A percentile compares a stretch with the other conserved stretches of the same genome.
These are phyloP conservation scores for Cordyceps farinosa DNA, from an alignment of 2,329 filamentous ascomycete genomes.

Conservation along the genomic window DNA sequence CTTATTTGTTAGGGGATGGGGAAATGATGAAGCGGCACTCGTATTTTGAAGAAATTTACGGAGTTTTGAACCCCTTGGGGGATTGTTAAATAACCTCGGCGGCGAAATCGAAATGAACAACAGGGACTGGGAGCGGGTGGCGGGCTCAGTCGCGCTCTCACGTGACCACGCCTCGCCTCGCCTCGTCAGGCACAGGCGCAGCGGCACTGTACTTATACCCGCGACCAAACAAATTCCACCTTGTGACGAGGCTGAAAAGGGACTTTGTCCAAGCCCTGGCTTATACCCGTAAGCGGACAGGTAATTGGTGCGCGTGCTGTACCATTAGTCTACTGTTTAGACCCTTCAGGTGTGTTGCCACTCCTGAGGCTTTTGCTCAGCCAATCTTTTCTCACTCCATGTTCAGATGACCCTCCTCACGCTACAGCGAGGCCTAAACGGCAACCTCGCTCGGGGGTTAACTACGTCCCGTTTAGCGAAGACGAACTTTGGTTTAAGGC, in stretches of 20 bases:
- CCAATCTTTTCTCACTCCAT: background rate
- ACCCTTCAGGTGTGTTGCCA: background rate
- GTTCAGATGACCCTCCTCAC: constrained; percentile 1
- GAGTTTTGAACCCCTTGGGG: background rate
- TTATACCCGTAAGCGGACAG: background rate
- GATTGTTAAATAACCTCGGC: background rate
- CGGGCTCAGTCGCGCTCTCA: constrained; percentile 4
- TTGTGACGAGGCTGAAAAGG: background rate
- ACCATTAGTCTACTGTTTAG: background rate
- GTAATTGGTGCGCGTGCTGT: background rate
- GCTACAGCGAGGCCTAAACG: constrained; percentile 5
- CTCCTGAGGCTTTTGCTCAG: background rate
- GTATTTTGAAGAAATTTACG: background rate
- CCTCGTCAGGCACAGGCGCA: background rate
- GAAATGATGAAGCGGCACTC: background rate
- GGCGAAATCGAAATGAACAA: background rate
- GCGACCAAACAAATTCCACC: background rate
- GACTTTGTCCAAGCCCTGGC: background rate
- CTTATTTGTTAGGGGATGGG: background rate
- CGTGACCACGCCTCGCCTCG: background rate
- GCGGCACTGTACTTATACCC: background rate
- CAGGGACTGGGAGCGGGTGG: background rate
- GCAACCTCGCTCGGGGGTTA: background rate
- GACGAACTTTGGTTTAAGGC: background rate
- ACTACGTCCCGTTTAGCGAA: background rate